phyloP scores from a whole-genome alignment of 371 early-diverging fungal species.

The Syncephalastrum sp. region DNA sequence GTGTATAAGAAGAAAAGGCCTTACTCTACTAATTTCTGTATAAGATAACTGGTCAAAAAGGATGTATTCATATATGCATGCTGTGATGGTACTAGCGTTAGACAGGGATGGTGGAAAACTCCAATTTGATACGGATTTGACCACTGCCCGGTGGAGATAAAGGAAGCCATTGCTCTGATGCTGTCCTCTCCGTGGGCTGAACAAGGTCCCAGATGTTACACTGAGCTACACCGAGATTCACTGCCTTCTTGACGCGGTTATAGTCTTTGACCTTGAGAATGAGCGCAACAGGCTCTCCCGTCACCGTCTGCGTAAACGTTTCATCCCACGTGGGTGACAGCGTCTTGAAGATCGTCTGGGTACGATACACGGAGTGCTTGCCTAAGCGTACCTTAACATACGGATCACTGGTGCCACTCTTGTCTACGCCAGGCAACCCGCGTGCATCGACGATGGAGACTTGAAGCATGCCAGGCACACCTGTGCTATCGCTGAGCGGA shows the following conservation, averaged over 20 bases:
- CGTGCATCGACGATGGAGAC: constrained; percentile 55
- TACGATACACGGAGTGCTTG: constrained; percentile 60
- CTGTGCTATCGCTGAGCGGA: neutral
- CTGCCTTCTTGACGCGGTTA: constrained; percentile 63
- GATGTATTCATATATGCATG: no score
- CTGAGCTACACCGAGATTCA: constrained; percentile 53
- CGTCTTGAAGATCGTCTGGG: constrained; percentile 73
- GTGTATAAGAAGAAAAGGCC: no score
- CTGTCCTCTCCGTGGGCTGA: constrained; percentile 13
- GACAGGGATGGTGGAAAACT: constrained; percentile 9
- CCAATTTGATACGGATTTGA: constrained; percentile 34
- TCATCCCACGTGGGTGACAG: constrained; percentile 64
- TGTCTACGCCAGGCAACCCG: constrained; percentile 51
- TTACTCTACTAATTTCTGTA: no score
- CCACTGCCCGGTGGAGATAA: constrained; percentile 39
- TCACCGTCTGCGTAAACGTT: constrained; percentile 12
- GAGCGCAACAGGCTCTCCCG: constrained; percentile 37
- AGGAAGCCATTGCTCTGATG: constrained; percentile 34
- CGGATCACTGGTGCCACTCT: constrained; percentile 56
- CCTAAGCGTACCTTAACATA: constrained; percentile 48
- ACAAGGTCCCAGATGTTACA: constrained; percentile 53
- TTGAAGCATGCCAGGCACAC: constrained; percentile 28
- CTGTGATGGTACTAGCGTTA: no score
- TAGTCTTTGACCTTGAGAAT: constrained; percentile 64
- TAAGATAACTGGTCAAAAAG: no score